Percentiles rank a stretch among this genome's conserved stretches.
These are phyloP conservation scores for Nissolia schottii DNA, from an alignment of 306 rosid genomes.

Conservation along the genomic window DNA sequence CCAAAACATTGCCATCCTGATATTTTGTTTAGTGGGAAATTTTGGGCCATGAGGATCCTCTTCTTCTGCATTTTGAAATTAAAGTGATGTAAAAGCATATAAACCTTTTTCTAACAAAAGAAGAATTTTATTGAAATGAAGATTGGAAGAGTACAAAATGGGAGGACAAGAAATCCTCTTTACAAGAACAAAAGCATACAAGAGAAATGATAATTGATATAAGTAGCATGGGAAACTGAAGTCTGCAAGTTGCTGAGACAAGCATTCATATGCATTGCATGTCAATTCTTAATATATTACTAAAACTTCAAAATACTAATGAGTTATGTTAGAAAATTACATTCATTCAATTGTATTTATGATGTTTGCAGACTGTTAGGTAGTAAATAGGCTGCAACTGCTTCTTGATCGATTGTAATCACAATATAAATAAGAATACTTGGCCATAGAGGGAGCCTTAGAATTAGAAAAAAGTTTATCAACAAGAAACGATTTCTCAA, in stretches of 20 bases:
- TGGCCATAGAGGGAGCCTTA: no score
- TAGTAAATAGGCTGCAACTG: background rate
- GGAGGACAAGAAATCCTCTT: no score
- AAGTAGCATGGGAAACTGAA: background rate
- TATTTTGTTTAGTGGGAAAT: conserved; percentile 70
- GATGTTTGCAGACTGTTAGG: background rate
- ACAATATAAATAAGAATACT: no score
- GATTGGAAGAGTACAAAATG: no score
- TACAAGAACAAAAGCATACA: no score
- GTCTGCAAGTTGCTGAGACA: background rate
- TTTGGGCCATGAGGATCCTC: conserved; percentile 69
- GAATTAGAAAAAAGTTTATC: no score
- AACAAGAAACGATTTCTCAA: no score
- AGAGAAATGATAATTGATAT: background rate
- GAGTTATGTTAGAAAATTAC: background rate
- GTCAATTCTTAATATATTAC: background rate
- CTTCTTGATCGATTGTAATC: background rate
- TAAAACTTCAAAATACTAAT: background rate
- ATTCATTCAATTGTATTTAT: background rate
- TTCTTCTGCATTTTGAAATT: conserved; percentile 74
- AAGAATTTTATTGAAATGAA: no score
- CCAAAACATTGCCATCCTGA: conserved; percentile 99
- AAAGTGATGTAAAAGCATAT: background rate
- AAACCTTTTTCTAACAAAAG: no score
- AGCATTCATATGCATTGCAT: background rate